Percentiles rank a stretch among this genome's conserved stretches.
Evolutionary conservation across 192 early-diverging fungal genomes (phyloP).

Genomic region (Coemansia sp.): DNA sequence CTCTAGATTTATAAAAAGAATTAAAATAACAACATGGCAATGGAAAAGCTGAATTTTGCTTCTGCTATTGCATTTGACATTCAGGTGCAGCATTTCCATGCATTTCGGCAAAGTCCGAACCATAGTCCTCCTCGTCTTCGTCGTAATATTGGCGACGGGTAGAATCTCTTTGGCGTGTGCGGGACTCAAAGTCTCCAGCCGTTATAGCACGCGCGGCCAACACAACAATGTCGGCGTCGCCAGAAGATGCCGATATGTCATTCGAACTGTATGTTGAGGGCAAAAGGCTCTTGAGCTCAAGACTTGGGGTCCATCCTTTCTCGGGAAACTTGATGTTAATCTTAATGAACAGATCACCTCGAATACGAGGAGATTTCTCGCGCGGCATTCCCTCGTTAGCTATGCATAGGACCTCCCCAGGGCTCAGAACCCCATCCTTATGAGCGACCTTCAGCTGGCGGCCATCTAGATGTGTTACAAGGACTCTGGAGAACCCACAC

Average conservation of each 20-base stretch:
- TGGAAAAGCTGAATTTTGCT: background rate
- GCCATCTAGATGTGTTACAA: conserved; percentile 86
- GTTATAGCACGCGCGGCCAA: conserved; percentile 19
- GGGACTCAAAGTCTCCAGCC: conserved; percentile 12
- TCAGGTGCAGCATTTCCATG: conserved; percentile 14
- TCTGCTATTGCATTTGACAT: conserved; percentile 18
- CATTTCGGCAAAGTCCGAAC: background rate
- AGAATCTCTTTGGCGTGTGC: conserved; percentile 3
- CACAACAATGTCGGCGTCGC: background rate
- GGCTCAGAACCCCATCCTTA: conserved; percentile 78
- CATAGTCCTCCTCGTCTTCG: conserved; percentile 3
- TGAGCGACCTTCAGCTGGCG: conserved; percentile 81
- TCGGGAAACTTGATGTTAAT: conserved; percentile 88
- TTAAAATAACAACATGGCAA: too few species aligned
- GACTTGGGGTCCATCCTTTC: conserved; percentile 27
- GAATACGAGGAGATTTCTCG: conserved; percentile 65
- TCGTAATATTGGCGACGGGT: conserved; percentile 11
- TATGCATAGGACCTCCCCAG: conserved; percentile 85
- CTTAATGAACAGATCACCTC: conserved; percentile 86
- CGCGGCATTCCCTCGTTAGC: conserved; percentile 91
- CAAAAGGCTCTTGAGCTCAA: conserved; percentile 19
- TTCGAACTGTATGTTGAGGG: conserved; percentile 17
- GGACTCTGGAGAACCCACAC: conserved; percentile 80
- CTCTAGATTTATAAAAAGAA: too few species aligned
- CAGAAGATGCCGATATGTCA: background rate